A percentile compares a stretch with the other conserved stretches of the same genome.
Evolutionary conservation across 1,139 yeast genomes (phyloP).

Genomic region (Hyphopichia wangnamkhiaoensis): DNA sequence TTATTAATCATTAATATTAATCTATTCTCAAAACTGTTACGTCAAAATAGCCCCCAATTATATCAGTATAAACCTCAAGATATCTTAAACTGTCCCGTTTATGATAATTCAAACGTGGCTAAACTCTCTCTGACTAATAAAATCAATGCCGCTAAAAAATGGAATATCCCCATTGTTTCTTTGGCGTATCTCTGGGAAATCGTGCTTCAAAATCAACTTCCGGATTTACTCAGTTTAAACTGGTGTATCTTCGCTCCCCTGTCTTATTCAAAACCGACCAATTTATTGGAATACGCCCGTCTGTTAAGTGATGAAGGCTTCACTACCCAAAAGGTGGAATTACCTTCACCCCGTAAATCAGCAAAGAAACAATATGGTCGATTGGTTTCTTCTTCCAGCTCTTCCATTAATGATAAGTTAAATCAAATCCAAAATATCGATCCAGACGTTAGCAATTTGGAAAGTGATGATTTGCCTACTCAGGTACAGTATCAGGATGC

Average conservation of each 20-base stretch:
- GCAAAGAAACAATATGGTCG: constrained; percentile 36
- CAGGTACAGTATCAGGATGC: constrained; percentile 35
- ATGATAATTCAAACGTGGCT: constrained; percentile 31
- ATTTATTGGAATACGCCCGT: constrained; percentile 35
- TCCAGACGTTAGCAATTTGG: constrained; percentile 20
- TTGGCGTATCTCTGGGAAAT: constrained; percentile 53
- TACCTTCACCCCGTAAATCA: constrained; percentile 44
- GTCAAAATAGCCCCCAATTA: constrained; percentile 40
- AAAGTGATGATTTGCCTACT: constrained; percentile 23
- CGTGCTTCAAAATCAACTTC: constrained; percentile 23
- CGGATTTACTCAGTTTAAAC: constrained; percentile 37
- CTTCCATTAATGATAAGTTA: constrained; percentile 15
- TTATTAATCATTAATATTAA: constrained; percentile 64
- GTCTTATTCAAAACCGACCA: constrained; percentile 21
- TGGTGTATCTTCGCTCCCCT: constrained; percentile 59
- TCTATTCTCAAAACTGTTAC: constrained; percentile 37
- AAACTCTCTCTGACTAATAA: constrained; percentile 51
- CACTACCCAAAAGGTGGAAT: constrained; percentile 15
- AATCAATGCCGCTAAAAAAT: constrained; percentile 55
- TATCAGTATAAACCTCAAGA: constrained; percentile 38
- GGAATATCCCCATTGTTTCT: constrained; percentile 60
- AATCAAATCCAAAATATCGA: constrained; percentile 12
- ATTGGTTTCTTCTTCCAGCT: constrained; percentile 23
- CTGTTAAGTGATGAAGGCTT: constrained; percentile 9
- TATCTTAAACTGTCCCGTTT: constrained; percentile 37